phyloP scores from a whole-genome alignment of 2,329 filamentous ascomycete genomes.

The Alternaria sp. region DNA sequence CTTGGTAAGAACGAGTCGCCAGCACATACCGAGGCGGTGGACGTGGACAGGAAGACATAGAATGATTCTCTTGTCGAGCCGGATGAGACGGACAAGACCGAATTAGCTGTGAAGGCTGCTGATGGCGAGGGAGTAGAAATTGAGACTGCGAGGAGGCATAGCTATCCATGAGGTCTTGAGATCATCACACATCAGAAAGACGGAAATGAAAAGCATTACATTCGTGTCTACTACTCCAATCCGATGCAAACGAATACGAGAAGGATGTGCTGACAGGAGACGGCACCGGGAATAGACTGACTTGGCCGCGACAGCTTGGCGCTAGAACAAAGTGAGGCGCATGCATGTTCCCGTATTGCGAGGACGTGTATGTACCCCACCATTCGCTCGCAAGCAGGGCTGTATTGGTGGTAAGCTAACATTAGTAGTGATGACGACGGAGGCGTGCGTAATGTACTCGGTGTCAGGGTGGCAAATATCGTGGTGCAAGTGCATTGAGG shows the following conservation, averaged over 20 bases:
- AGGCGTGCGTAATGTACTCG: neutral
- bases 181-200: neutral
- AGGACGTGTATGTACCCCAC: neutral
- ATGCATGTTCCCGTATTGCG: neutral
- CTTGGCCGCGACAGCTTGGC: neutral
- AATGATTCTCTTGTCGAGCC: neutral
- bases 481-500: neutral
- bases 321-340: neutral
- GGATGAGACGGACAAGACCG: too few species aligned
- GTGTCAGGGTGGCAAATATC: neutral
- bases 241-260: neutral
- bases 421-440: neutral
- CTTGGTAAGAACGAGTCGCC: slow-evolving; percentile 25
- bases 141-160: neutral
- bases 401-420: neutral
- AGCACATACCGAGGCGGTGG: slow-evolving; percentile 24
- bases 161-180: neutral
- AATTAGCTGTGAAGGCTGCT: neutral
- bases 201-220: neutral
- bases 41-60: slow-evolving; percentile 20
- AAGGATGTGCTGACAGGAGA: neutral
- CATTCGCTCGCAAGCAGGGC: slow-evolving; percentile 6
- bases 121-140: neutral
- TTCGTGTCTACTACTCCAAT: neutral
- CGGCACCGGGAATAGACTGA: neutral